Evolutionary conservation across 441 rosid species (phyloP), one percentile per base, ranked within the genome.

Genomic region (Erodium moschatum): DNA sequence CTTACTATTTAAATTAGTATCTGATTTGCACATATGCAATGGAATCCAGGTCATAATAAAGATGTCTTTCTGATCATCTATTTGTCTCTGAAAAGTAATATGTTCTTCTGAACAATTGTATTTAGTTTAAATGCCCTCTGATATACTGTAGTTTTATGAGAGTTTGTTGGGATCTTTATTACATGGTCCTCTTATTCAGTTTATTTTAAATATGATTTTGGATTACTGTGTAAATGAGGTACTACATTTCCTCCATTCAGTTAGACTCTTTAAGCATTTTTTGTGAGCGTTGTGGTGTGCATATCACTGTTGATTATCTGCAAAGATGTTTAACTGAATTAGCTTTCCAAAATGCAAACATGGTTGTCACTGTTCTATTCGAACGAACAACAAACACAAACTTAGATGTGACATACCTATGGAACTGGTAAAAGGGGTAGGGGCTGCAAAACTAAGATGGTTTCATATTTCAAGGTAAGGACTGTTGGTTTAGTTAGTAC

Each of bases 21-120:
- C 44, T 56, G 44, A 24, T 31, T 69, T 68, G 24, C 40, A 58
- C 11, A 50, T 64, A 66, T 21, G 65, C 60, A 29, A 60, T 52
- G 44, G 35, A 66, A 69, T 21, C n/a, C 60, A 16, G 5, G 7
- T 56, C 38, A 11, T 19, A 60, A 19, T 11, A 10, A 60, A 19
- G 13, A 4, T 60, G 31, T 60, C 31, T 60, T 60, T 20, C n/a
- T 1, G 27, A 58, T 18, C 10, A 2, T 60, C 31, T 21, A 1
- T 60, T 60, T 60, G 31, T 6, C 40, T 60, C 29, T 60, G 33
- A 20, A 60, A 20, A 60, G 12, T 56, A 18, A 56, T 18, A 56
- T 6, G 62, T 56, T 56, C 62, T 18, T 8, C 62, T 20, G 31
- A 20, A 20, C 29, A 60, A 60, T 15, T n/a, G 1, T 60, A 60